Base-by-base conservation (phyloP, 1,284 basidiomycete genomes). In the Apiotrichum mycotoxinovorans region DNA sequence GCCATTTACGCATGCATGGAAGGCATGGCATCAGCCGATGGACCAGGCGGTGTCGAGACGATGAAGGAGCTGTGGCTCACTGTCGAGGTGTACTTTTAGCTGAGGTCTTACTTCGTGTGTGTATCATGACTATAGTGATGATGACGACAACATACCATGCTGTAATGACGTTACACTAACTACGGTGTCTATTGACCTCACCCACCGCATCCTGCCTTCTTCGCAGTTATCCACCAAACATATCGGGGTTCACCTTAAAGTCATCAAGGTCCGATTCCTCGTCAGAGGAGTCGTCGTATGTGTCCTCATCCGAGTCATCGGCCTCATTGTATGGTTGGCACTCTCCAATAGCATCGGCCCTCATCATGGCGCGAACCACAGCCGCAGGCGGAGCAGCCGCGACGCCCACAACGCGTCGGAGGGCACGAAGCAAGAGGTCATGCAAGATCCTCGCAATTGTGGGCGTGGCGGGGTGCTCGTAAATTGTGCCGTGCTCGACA, bases 1-100 rank as follows among this genome's bases (percentile, higher is more conserved):
- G 46, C 33, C 20, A 30, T 48, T 12, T 48, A n/a, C 14, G 46
- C 46, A 4, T 48, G 46, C 33, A 48, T 48, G 46, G 34, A 30
- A 8, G 14, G 25, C 18, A 18, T 46, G 2, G 46, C 33, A 3
- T 26, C 11, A 9, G 17, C 18, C n/a, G 22, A 35, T 4, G 46
- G 22, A n/a, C 7, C n/a, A 17, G 20, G 23, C 12, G 33, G 34
- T 3, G n/a, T 35, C 15, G 27, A 30, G 44, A 18, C 34, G 46
- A 25, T 35, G 20, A 48, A 48, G 46, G 46, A 37, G n/a, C 23
- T 48, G 46, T 48, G 46, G 46, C n/a, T 48, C 30, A 48, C 46
- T 2, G 33, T 30, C 9, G 46, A 35, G 20, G 20, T 35, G n/a
- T 48, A 48, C 33, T 48, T 35, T 25, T 37, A 33, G 30, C 20